Base-by-base conservation (phyloP, 169 alveolate genomes). In the Amoebophrya sp. region DNA sequence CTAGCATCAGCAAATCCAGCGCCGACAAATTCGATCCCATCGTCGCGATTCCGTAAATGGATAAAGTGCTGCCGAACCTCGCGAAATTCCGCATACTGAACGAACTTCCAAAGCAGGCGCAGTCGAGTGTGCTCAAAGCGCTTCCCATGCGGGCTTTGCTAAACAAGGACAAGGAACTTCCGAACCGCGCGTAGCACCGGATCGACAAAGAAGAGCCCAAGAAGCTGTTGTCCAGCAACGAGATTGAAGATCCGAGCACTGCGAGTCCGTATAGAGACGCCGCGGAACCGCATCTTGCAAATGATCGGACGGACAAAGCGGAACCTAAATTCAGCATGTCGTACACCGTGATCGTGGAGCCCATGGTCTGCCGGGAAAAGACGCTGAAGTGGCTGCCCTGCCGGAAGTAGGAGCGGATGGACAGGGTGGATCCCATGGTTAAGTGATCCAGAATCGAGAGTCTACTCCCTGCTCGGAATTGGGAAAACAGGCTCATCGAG, bases 61-160 rank as follows among this genome's bases (percentile, higher is more conserved):
- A 40, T n/a, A 89, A 29, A 12, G 66, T 7, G 14, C 53, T n/a
- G 66, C 91, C 91, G 39, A 89, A 89, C 35, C 91, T 7, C 40
- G 91, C 91, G 66, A 89, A 89, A 25, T 35, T 39, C 38, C 91
- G 91, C 23, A 89, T 23, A 25, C 91, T 89, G n/a, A 89, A 32
- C 33, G 40, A 18, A 1, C 66, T 39, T 2, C 91, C 91, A 32
- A 89, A 0, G 54, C 29, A 1, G 66, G 39, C 91, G 39, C n/a
- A 89, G 66, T 89, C 91, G 2, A 89, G 23, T 0, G 91, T 25
- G 23, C 66, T 38, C 0, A 33, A 40, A 55, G 40, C 0, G 39
- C 77, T 41, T 25, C 91, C 91, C 32, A 38, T 38, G 23, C 39
- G 35, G 7, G 91, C 77, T 14, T 39, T 7, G 38, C 66, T 38